Evolutionary conservation across 106 monocot species (phyloP).

Genomic region (Apostasia shenzhenica): DNA sequence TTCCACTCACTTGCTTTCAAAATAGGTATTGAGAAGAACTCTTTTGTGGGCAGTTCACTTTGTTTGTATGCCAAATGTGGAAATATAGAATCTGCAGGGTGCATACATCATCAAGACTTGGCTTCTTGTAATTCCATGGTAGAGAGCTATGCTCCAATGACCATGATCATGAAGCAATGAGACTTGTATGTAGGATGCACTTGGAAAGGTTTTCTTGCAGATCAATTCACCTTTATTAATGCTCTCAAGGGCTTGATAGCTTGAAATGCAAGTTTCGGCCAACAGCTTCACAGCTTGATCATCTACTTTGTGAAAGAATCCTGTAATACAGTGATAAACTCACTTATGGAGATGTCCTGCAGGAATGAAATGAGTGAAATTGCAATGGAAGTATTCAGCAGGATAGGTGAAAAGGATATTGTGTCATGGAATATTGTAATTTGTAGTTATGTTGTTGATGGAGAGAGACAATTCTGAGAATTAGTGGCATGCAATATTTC

Average conservation of each 20-base stretch:
- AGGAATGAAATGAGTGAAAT: conserved; percentile 13
- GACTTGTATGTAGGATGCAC: conserved; percentile 16
- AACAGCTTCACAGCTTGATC: conserved; percentile 24
- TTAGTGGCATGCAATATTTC: background rate
- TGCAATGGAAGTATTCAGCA: conserved; percentile 18
- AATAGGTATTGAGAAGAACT: conserved; percentile 14
- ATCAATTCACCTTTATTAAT: conserved; percentile 17
- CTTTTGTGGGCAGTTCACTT: conserved; percentile 25
- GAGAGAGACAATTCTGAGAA: conserved; percentile 2
- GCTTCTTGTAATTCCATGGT: conserved; percentile 39
- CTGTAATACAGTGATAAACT: conserved; percentile 22
- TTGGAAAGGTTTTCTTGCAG: conserved; percentile 4
- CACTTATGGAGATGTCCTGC: conserved; percentile 28
- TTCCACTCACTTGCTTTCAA: conserved; percentile 19
- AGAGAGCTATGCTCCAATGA: conserved; percentile 26
- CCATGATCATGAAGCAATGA: conserved; percentile 16
- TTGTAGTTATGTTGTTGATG: conserved; percentile 14
- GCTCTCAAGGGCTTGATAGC: conserved; percentile 18
- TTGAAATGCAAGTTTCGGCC: conserved; percentile 1
- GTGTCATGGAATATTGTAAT: conserved; percentile 37
- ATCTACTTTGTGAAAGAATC: conserved; percentile 13
- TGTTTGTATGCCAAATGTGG: conserved; percentile 27
- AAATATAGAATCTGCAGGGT: conserved; percentile 10
- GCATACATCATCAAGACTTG: conserved; percentile 13
- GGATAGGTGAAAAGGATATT: conserved; percentile 18